These are phyloP conservation scores for Hanseniaspora vineae DNA, from an alignment of 805 yeast genomes.

Conservation along the genomic window DNA sequence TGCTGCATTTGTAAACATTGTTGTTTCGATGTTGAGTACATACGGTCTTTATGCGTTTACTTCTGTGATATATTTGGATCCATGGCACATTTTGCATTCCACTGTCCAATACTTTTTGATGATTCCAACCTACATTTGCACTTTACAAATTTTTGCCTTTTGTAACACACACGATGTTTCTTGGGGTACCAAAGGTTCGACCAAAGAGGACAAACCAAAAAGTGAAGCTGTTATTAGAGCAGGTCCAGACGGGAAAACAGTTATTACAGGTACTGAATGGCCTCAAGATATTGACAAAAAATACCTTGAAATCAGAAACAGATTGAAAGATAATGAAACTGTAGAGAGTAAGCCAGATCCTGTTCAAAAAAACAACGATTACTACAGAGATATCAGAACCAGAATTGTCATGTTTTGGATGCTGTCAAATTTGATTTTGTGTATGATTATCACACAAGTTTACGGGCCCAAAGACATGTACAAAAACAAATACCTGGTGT, in stretches of 20 bases:
- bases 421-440: conserved; percentile 63
- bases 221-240: conserved; percentile 76
- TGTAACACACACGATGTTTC: conserved; percentile 97
- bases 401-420: conserved; percentile 95
- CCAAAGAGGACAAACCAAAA: conserved; percentile 49
- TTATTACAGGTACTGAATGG: conserved; percentile 45
- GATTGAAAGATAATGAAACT: conserved; percentile 23
- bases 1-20: conserved; percentile 56
- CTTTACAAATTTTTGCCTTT: conserved; percentile 89
- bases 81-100: conserved; percentile 91
- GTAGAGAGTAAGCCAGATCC: conserved; percentile 18
- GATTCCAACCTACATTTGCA: conserved; percentile 84
- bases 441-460: conserved; percentile 80
- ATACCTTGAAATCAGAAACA: conserved; percentile 24
- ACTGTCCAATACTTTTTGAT: conserved; percentile 78
- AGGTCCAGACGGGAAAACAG: conserved; percentile 71
- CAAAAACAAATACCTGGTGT: conserved; percentile 63
- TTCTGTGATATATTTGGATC: conserved; percentile 80
- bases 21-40: conserved; percentile 77
- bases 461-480: conserved; percentile 53
- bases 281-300: conserved; percentile 28
- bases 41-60: conserved; percentile 78
- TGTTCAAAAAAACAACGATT: conserved; percentile 47
- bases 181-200: conserved; percentile 98
- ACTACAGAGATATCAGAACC: conserved; percentile 89